phyloP scores from a whole-genome alignment of 108 stramenopile species.

The Nitzschia sp. region DNA sequence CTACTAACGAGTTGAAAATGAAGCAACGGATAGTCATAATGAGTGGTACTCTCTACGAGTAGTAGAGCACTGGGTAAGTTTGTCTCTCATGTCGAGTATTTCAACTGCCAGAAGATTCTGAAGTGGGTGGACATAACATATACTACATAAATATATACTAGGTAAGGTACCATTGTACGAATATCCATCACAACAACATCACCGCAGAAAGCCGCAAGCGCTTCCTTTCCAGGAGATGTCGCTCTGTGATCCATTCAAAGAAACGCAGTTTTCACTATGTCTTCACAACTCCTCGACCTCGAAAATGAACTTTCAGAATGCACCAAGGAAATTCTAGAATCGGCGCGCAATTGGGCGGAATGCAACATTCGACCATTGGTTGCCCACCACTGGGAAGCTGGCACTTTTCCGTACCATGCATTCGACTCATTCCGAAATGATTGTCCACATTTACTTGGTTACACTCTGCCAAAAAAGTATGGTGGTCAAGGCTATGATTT shows the following conservation, averaged over 20 bases:
- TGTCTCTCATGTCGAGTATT: no score
- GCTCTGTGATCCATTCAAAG: background rate
- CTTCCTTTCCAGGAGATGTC: no score
- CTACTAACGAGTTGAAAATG: no score
- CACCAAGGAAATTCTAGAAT: conserved; percentile 1
- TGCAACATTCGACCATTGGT: conserved; percentile 16
- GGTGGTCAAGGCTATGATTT: conserved; percentile 15
- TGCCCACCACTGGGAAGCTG: conserved; percentile 18
- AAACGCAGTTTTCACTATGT: background rate
- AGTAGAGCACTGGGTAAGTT: no score
- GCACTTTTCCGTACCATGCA: conserved; percentile 9
- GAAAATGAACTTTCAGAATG: conserved; percentile 1
- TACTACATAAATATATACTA: no score
- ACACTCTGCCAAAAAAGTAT: conserved; percentile 18
- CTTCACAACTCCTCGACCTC: conserved; percentile 8
- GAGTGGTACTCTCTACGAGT: no score
- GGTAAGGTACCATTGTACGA: no score
- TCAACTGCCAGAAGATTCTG: no score
- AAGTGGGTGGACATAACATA: no score
- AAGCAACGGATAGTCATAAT: no score
- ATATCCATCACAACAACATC: no score
- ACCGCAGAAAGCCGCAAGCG: no score
- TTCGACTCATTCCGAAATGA: conserved; percentile 16
- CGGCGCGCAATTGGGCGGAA: conserved; percentile 11
- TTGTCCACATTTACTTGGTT: conserved; percentile 21